phyloP scores from a whole-genome alignment of 2,329 filamentous ascomycete genomes.

The Alternaria arbusti region DNA sequence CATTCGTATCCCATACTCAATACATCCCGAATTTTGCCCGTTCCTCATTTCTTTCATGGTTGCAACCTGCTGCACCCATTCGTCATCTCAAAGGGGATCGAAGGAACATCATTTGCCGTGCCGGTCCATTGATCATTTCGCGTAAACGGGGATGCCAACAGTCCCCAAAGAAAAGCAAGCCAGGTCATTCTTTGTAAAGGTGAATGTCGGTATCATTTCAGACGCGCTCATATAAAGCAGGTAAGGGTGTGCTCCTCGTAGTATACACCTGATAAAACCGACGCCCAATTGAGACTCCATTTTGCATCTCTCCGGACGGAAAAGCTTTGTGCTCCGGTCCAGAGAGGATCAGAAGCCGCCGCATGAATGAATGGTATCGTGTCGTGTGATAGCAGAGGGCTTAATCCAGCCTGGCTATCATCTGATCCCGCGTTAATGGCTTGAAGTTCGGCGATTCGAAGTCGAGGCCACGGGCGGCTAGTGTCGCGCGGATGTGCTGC shows the following conservation, averaged over 20 bases:
- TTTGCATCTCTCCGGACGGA: slow-evolving; percentile 42
- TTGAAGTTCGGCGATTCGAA: slow-evolving; percentile 82
- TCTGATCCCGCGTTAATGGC: slow-evolving; percentile 89
- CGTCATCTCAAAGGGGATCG: slow-evolving; percentile 36
- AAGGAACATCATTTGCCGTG: slow-evolving; percentile 43
- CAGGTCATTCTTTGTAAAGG: slow-evolving; percentile 42
- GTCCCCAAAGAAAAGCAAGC: slow-evolving; percentile 42
- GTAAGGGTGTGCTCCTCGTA: slow-evolving; percentile 43
- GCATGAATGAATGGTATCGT: slow-evolving; percentile 51
- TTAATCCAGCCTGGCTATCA: slow-evolving; percentile 96
- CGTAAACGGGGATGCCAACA: slow-evolving; percentile 33
- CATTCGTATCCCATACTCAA: slow-evolving; percentile 35
- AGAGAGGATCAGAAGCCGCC: slow-evolving; percentile 43
- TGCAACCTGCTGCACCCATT: slow-evolving; percentile 37
- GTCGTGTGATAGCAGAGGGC: slow-evolving; percentile 39
- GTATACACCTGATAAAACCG: slow-evolving; percentile 41
- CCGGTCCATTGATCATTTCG: slow-evolving; percentile 34
- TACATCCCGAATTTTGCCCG: slow-evolving; percentile 42
- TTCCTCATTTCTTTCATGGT: slow-evolving; percentile 33
- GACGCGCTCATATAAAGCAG: slow-evolving; percentile 47
- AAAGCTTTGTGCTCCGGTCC: slow-evolving; percentile 40
- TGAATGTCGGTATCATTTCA: slow-evolving; percentile 49
- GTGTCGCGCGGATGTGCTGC: slow-evolving; percentile 74
- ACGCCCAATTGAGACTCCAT: slow-evolving; percentile 47
- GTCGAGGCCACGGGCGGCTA: slow-evolving; percentile 81